Percentiles rank a stretch among this genome's conserved stretches.
Evolutionary conservation across 2,329 filamentous ascomycete genomes (phyloP).

Genomic region (Thyridium curvatum): DNA sequence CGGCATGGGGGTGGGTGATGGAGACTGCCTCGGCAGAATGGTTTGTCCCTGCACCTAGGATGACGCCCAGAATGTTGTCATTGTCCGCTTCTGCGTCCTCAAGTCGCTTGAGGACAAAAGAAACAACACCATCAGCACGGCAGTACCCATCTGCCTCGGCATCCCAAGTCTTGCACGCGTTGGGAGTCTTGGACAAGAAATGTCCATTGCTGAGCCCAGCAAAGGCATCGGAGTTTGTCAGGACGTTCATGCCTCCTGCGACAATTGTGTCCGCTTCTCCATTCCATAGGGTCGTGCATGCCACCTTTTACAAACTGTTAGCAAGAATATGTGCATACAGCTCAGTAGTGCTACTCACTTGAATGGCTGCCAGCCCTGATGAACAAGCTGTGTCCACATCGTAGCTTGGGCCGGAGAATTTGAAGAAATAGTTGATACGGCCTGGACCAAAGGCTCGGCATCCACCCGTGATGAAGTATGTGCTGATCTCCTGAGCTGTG

Average conservation of each 20-base stretch:
- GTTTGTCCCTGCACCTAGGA: conserved; percentile 54
- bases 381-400: conserved; percentile 35
- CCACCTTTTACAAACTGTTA: conserved; percentile 33
- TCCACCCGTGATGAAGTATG: conserved; percentile 47
- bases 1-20: conserved; percentile 56
- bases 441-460: conserved; percentile 44
- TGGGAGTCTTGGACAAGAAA: conserved; percentile 46
- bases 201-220: conserved; percentile 57
- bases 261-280: conserved; percentile 61
- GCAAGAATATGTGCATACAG: no score
- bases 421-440: conserved; percentile 38
- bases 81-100: conserved; percentile 37
- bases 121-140: conserved; percentile 32
- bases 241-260: conserved; percentile 57
- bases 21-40: conserved; percentile 57
- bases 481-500: conserved; percentile 58
- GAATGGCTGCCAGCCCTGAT: conserved; percentile 27
- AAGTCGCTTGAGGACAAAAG: conserved; percentile 38
- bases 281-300: conserved; percentile 58
- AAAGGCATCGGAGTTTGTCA: conserved; percentile 62
- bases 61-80: conserved; percentile 48
- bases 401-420: conserved; percentile 29
- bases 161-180: conserved; percentile 52
- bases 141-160: conserved; percentile 53
- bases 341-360: no score